Evolutionary conservation across 208 protist genomes (phyloP).

Genomic region (Eutreptiella sp.): DNA sequence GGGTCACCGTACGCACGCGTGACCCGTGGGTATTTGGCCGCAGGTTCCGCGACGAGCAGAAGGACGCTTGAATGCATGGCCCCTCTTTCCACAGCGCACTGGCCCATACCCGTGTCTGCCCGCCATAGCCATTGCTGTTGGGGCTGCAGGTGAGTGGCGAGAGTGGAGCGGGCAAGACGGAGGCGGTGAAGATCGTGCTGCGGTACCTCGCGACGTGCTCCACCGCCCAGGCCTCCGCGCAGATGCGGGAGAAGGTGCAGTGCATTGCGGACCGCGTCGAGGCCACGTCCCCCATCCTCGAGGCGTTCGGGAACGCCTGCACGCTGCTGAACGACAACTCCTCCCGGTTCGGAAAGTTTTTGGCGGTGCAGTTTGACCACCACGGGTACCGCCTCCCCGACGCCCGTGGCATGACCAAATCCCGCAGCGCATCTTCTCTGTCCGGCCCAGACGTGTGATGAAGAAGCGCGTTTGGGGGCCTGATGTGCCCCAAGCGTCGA

Average conservation of each 20-base stretch:
- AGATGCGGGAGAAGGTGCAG: conserved; percentile 2
- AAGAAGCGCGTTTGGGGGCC: too few species aligned
- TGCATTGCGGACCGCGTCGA: conserved; percentile 28
- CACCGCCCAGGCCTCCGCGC: neutral
- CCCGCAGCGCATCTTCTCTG: too few species aligned
- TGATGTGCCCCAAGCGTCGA: too few species aligned
- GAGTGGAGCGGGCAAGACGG: conserved; percentile 23
- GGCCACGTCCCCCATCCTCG: conserved; percentile 50
- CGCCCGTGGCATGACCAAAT: conserved; percentile 15
- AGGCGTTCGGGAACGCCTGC: conserved; percentile 57
- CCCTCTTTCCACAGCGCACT: too few species aligned
- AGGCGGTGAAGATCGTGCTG: conserved; percentile 29
- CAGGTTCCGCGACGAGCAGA: too few species aligned
- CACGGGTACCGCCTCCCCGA: conserved; percentile 17
- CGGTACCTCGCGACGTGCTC: conserved; percentile 23
- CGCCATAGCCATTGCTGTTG: too few species aligned
- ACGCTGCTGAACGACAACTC: conserved; percentile 55
- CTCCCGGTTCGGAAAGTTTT: conserved; percentile 42
- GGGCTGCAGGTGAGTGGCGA: conserved; percentile 10
- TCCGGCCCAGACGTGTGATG: too few species aligned
- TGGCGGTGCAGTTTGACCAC: conserved; percentile 7
- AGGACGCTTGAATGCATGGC: too few species aligned
- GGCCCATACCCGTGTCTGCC: too few species aligned
- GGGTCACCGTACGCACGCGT: too few species aligned
- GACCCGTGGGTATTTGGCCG: too few species aligned